Evolutionary conservation across 371 early-diverging fungal genomes (phyloP), one percentile per base, ranked within the genome.

Genomic region (Rhizomucor pusillus): DNA sequence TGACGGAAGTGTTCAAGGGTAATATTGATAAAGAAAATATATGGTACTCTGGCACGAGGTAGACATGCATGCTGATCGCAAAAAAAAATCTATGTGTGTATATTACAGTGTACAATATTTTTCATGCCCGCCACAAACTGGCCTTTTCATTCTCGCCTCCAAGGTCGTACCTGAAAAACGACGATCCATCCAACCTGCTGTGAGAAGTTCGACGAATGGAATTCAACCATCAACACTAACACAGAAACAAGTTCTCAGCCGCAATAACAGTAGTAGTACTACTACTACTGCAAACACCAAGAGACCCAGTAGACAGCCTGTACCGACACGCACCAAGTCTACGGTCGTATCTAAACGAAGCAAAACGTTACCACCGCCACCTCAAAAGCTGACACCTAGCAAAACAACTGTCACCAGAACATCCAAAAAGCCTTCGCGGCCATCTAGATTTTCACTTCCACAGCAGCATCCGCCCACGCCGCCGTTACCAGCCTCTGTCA

Each of bases 1-100:
- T 63, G 79, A 87, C 46, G 90, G 90, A 12, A 67, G 67, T 7
- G 83, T 84, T 33, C 64, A 65, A 16, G 90, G 88, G 73, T 75
- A 70, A 54, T 67, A 56, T 7, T 48, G 67, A 56, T 11, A n/a
- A n/a, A n/a, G n/a, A n/a, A n/a, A n/a, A n/a, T n/a, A n/a, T n/a
- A n/a, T n/a, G n/a, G n/a, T n/a, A n/a, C n/a, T n/a, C n/a, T n/a
- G n/a, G n/a, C 37, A 6, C 50, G n/a, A 35, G n/a, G 14, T 52
- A 41, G 37, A 41, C 41, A 19, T 53, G 23, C 9, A 24, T 45
- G 11, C 37, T 22, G n/a, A n/a, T n/a, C n/a, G n/a, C 43, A 9
- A 20, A 19, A 14, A 53, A 44, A 33, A 25, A 36, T 18, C 22
- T 4, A 10, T 14, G 2, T 11, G 37, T 11, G 37, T 37, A 37